Percentiles rank a stretch among this genome's conserved stretches.
Conservation (phyloP, 1,284 basidiomycete genomes). For the Pseudozyma pruni region DNA sequence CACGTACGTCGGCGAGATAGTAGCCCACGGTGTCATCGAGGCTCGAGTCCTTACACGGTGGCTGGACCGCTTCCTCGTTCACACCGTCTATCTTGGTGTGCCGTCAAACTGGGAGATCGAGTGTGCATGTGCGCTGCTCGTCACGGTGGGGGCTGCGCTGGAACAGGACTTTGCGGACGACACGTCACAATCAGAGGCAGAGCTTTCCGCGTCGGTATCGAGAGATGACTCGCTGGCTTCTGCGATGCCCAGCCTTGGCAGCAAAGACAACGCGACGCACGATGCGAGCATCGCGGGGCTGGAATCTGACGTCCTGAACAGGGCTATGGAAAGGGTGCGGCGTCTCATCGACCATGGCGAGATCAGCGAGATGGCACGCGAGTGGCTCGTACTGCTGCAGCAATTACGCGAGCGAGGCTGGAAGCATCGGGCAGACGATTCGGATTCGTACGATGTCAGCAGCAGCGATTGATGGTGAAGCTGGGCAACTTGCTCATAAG, state of each 20-base stretch:
- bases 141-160: constrained; percentile 43
- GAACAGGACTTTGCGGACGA: constrained; percentile 7
- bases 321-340: constrained; percentile 24
- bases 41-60: constrained; percentile 17
- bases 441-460: constrained; percentile 2
- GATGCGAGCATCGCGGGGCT: too few relatives aligned
- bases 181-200: neutral
- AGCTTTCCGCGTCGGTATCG: neutral
- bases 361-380: constrained; percentile 20
- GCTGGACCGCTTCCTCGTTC: constrained; percentile 54
- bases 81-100: constrained; percentile 49
- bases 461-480: constrained; percentile 9
- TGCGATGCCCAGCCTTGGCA: neutral
- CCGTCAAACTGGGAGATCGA: constrained; percentile 60
- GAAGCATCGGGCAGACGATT: constrained; percentile 7
- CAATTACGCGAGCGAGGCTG: constrained; percentile 26
- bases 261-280: neutral
- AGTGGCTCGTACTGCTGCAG: constrained; percentile 33
- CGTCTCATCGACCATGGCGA: constrained; percentile 11
- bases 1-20: constrained; percentile 42
- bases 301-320: constrained; percentile 1
- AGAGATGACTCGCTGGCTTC: too few relatives aligned
- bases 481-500: too few relatives aligned
- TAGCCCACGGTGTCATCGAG: constrained; percentile 21
- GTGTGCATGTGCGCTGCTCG: constrained; percentile 54